Base-by-base conservation (phyloP, 495 filamentous ascomycete species). In the Penicillium canariense region DNA sequence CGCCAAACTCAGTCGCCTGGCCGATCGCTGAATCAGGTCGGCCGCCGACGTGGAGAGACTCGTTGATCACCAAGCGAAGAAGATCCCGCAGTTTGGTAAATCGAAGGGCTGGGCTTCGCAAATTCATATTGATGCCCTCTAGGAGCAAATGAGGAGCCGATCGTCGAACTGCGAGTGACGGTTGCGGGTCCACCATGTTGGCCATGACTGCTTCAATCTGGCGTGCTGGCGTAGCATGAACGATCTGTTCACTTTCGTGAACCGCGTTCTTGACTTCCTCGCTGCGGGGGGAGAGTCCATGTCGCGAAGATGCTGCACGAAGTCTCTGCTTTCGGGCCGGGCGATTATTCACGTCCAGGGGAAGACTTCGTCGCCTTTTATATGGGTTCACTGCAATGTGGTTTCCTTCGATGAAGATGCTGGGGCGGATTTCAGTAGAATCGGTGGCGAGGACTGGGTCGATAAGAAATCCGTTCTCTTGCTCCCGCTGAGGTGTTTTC, bases 1-100 rank as follows among this genome's bases (percentile, higher is more conserved):
- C 87, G 6, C 88, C 88, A 49, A 75, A 62, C 25, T 82, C 76
- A 0, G 80, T 89, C 30, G 78, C 77, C 52, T 76, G 73, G 45
- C 81, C 82, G 18, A 79, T 72, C 18, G 85, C 80, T 40, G 82
- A 87, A 25, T 89, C 87, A n/a, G 88, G 87, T 28, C 87, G 78
- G 6, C 84, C 87, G n/a, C 85, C 86, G 53, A 85, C 80, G 56
- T 85, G 79, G 40, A 92, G 70, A 27, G 84, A 85, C 57, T 90
- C 85, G 55, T 86, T 86, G 45, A 91, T 77, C 7, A 89, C 80
- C 40, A 83, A 71, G 45, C 83, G 83, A 47, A 91, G 73, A 35
- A 90, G 72, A 38, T 89, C 84, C 2, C 85, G 81, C 14, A 88
- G 68, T 52, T 81, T 79, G 2, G 85, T 79, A 40, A 82, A 81